A percentile compares a stretch with the other conserved stretches of the same genome.
phyloP scores from a whole-genome alignment of 2,329 filamentous ascomycete species.

The Magnaporthiopsis incrustans region DNA sequence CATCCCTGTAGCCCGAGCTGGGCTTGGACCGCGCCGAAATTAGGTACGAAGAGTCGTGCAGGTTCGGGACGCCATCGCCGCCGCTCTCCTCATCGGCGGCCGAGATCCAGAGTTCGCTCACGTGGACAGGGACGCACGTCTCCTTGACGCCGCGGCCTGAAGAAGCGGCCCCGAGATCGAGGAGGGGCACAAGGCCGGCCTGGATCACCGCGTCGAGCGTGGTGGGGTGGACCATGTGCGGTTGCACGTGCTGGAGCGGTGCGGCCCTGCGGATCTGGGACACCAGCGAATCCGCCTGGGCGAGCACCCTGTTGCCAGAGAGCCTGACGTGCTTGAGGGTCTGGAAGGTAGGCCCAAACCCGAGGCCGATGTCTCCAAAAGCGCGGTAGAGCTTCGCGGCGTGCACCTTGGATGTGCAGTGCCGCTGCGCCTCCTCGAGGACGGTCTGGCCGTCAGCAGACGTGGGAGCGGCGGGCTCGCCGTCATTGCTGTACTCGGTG shows the following conservation, averaged over 20 bases:
- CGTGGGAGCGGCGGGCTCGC: slow-evolving; percentile 2
- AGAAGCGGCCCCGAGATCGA: background rate
- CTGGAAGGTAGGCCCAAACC: slow-evolving; percentile 17
- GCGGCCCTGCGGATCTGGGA: slow-evolving; percentile 7
- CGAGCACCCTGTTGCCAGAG: background rate
- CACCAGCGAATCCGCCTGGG: background rate
- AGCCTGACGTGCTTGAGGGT: slow-evolving; percentile 13
- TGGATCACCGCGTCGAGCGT: slow-evolving; percentile 14
- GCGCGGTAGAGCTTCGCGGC: slow-evolving; percentile 7
- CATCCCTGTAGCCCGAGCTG: slow-evolving; percentile 11
- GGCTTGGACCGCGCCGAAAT: slow-evolving; percentile 10
- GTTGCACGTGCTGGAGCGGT: slow-evolving; percentile 13
- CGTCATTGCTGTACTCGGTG: slow-evolving; percentile 7
- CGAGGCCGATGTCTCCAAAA: slow-evolving; percentile 11
- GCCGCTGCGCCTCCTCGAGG: background rate
- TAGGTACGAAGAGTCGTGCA: slow-evolving; percentile 13
- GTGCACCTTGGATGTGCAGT: slow-evolving; percentile 12
- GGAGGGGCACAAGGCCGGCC: background rate
- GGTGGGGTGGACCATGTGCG: slow-evolving; percentile 14
- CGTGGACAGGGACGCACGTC: slow-evolving; percentile 10
- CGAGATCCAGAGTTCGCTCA: slow-evolving; percentile 10
- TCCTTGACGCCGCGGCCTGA: background rate
- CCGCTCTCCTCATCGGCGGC: slow-evolving; percentile 4
- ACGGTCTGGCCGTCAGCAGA: no score
- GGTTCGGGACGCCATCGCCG: background rate